phyloP scores from a whole-genome alignment of 202 grass and related monocot species.

The Brachypodium distachyon region DNA sequence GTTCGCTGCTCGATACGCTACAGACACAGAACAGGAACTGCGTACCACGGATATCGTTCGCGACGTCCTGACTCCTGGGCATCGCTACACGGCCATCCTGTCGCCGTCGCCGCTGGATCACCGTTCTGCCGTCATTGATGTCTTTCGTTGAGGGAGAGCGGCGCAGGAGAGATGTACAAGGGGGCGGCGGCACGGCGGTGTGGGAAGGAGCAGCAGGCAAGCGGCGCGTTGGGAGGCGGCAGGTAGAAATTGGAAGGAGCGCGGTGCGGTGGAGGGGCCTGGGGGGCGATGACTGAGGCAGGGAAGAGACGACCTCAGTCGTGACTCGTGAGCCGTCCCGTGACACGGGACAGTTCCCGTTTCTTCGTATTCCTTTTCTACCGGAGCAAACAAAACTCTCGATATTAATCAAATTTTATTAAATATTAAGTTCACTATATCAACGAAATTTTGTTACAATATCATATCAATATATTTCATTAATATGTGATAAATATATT shows the following conservation, averaged over 20 bases:
- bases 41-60: neutral
- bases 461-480: too few species aligned
- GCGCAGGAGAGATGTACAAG: neutral
- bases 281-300: neutral
- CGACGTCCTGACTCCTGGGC: neutral
- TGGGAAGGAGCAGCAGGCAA: neutral
- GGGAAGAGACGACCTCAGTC: too few species aligned
- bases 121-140: neutral
- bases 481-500: too few species aligned
- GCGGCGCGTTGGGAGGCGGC: neutral
- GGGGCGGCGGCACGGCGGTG: neutral
- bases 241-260: neutral
- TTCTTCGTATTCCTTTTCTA: too few species aligned
- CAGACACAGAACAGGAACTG: neutral
- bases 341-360: too few species aligned
- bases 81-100: neutral
- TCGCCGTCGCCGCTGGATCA: neutral
- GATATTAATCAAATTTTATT: too few species aligned
- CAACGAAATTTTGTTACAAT: too few species aligned
- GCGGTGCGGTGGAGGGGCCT: neutral
- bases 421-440: too few species aligned
- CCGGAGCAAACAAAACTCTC: too few species aligned
- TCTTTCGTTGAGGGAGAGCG: neutral
- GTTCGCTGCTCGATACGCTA: neutral
- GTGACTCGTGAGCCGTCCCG: too few species aligned